These are phyloP conservation scores for Plenodomus tracheiphilus DNA, from an alignment of 2,329 filamentous ascomycete species.

Conservation along the genomic window DNA sequence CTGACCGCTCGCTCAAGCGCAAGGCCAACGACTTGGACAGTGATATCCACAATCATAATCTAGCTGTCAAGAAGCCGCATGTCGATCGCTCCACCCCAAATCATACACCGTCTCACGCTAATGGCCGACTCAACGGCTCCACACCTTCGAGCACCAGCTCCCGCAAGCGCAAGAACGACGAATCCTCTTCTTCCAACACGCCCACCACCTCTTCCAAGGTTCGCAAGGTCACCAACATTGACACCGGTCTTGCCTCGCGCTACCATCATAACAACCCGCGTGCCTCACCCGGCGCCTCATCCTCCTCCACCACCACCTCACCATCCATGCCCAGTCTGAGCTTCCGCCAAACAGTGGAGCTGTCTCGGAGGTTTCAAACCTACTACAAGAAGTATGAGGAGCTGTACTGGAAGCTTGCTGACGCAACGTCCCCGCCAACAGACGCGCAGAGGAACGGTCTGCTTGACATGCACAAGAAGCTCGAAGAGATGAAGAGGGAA, in stretches of 20 bases:
- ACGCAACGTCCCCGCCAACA: conserved; percentile 48
- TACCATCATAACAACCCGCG: conserved; percentile 39
- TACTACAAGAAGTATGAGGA: conserved; percentile 62
- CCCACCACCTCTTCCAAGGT: conserved; percentile 31
- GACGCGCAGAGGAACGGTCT: conserved; percentile 57
- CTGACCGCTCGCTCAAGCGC: conserved; percentile 43
- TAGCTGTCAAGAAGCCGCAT: conserved; percentile 39
- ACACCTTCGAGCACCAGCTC: conserved; percentile 36
- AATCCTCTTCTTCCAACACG: conserved; percentile 38
- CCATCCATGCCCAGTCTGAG: conserved; percentile 40
- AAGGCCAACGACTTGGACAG: conserved; percentile 48
- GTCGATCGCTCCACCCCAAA: conserved; percentile 32
- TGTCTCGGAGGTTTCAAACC: conserved; percentile 58
- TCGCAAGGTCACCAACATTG: conserved; percentile 40
- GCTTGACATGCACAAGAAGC: conserved; percentile 56
- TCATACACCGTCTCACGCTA: conserved; percentile 35
- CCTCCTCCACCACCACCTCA: conserved; percentile 40
- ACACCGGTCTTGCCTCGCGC: conserved; percentile 40
- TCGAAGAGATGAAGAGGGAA: conserved; percentile 62
- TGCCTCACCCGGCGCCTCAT: conserved; percentile 36
- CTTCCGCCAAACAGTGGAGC: conserved; percentile 50
- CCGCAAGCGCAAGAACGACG: conserved; percentile 52
- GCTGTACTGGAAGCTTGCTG: conserved; percentile 55
- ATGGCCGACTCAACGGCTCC: conserved; percentile 32
- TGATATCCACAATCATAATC: conserved; percentile 42